phyloP scores from a whole-genome alignment of 495 filamentous ascomycete genomes.

The Pseudoneurospora amorphoporcata region DNA sequence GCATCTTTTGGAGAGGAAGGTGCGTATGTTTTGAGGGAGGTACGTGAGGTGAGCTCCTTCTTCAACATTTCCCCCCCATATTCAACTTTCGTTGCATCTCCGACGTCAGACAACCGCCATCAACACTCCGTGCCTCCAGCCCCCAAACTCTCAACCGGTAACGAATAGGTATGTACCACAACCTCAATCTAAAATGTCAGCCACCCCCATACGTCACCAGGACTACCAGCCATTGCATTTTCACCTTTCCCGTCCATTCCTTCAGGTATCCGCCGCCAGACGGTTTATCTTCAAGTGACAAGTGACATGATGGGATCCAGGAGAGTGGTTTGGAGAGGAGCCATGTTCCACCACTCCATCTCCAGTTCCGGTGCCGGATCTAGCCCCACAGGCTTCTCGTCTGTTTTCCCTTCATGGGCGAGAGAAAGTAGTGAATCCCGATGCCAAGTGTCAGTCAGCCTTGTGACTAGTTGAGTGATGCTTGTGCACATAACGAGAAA shows the following conservation, averaged over 20 bases:
- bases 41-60: neutral
- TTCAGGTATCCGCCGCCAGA: neutral
- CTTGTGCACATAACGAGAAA: too few relatives aligned
- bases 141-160: too few relatives aligned
- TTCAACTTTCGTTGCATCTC: neutral
- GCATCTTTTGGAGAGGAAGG: too few relatives aligned
- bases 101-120: neutral
- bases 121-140: neutral
- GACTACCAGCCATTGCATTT: neutral
- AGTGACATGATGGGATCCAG: neutral
- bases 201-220: neutral
- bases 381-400: neutral
- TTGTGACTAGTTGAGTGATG: too few relatives aligned
- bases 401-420: too few relatives aligned
- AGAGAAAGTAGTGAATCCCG: too few relatives aligned
- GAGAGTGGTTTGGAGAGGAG: neutral
- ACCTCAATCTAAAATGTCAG: neutral
- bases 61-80: neutral
- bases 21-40: neutral
- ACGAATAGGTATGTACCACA: neutral
- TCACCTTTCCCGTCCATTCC: neutral
- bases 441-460: too few relatives aligned
- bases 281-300: neutral
- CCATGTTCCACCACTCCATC: neutral
- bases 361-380: neutral